Evolutionary conservation across 331 rosid species (phyloP).

Genomic region (Quercus tomentella): DNA sequence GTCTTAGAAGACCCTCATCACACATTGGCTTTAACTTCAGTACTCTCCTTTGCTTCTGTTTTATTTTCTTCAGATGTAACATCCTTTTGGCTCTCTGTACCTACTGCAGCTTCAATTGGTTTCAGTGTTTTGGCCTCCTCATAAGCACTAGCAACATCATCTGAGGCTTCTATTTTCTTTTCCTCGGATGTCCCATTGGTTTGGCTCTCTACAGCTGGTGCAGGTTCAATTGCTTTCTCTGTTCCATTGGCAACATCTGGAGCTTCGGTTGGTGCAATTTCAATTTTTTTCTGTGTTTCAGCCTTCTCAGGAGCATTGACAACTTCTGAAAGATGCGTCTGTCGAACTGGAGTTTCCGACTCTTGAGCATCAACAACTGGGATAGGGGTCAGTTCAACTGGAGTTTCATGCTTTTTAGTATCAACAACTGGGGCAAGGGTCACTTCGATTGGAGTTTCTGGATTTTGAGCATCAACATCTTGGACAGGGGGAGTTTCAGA

Average conservation of each 20-base stretch:
- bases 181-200: background rate
- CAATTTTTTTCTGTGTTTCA: background rate
- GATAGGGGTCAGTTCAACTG: background rate
- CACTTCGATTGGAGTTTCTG: background rate
- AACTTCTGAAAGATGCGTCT: background rate
- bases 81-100: background rate
- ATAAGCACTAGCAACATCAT: background rate
- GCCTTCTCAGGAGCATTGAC: background rate
- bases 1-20: background rate
- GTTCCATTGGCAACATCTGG: background rate
- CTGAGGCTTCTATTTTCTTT: slow-evolving; percentile 12
- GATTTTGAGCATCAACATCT: background rate
- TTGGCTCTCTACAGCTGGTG: background rate
- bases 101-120: background rate
- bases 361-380: background rate
- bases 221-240: slow-evolving; percentile 9
- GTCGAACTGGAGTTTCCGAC: too few species aligned
- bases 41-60: background rate
- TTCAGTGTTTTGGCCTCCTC: background rate
- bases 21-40: slow-evolving; percentile 16
- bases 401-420: background rate
- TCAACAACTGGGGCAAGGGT: background rate
- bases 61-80: slow-evolving; percentile 8
- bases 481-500: background rate
- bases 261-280: background rate